Evolutionary conservation across 2,329 filamentous ascomycete genomes (phyloP).

Genomic region (Penicillium glabrum): DNA sequence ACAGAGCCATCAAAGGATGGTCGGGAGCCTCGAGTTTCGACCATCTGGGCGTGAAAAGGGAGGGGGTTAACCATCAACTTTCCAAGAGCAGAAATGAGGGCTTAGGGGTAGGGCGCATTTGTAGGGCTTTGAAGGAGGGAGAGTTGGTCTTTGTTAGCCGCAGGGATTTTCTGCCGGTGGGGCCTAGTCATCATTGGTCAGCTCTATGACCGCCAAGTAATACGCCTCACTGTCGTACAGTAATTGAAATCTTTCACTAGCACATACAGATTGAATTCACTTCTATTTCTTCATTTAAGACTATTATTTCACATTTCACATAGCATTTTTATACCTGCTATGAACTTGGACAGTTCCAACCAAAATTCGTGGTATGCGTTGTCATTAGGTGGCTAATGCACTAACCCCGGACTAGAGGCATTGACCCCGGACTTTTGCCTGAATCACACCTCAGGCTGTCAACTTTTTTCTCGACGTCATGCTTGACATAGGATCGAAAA

Average conservation of each 20-base stretch:
- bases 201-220: background rate
- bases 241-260: too few relatives aligned
- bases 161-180: constrained; percentile 21
- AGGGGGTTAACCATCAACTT: constrained; percentile 29
- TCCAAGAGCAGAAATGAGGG: constrained; percentile 50
- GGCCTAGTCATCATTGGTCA: background rate
- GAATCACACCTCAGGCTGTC: background rate
- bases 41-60: constrained; percentile 31
- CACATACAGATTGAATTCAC: too few relatives aligned
- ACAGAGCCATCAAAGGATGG: constrained; percentile 32
- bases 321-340: too few relatives aligned
- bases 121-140: constrained; percentile 40
- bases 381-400: too few relatives aligned
- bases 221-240: background rate
- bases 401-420: background rate
- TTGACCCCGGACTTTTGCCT: background rate
- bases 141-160: constrained; percentile 11
- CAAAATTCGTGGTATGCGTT: background rate
- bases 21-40: constrained; percentile 29
- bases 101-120: constrained; percentile 49
- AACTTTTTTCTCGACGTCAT: background rate
- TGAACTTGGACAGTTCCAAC: background rate
- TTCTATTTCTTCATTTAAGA: too few relatives aligned
- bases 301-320: too few relatives aligned
- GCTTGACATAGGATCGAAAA: background rate